phyloP scores from a whole-genome alignment of 371 early-diverging fungal species.

The Lichtheimia corymbifera region DNA sequence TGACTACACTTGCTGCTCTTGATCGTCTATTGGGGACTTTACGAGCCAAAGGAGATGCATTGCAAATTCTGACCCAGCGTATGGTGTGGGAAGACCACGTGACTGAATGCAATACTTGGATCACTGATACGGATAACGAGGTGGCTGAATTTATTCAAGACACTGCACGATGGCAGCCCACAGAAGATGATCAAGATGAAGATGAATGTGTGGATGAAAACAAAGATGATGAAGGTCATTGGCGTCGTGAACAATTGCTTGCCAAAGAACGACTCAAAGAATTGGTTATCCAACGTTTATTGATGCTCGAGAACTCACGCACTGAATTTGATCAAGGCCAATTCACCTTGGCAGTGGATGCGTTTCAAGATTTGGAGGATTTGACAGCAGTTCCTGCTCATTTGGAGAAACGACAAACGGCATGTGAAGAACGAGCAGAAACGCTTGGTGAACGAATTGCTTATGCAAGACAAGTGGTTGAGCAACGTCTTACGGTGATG shows the following conservation, averaged over 20 bases:
- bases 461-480: slow-evolving; percentile 46
- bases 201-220: background rate
- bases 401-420: slow-evolving; percentile 38
- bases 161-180: slow-evolving; percentile 38
- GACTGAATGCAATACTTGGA: slow-evolving; percentile 31
- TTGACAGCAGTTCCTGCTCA: slow-evolving; percentile 30
- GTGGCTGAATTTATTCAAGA: slow-evolving; percentile 28
- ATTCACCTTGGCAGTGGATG: slow-evolving; percentile 38
- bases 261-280: slow-evolving; percentile 29
- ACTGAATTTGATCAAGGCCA: slow-evolving; percentile 44
- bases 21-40: slow-evolving; percentile 43
- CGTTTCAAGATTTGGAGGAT: slow-evolving; percentile 50
- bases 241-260: slow-evolving; percentile 17
- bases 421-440: slow-evolving; percentile 38
- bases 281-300: slow-evolving; percentile 26
- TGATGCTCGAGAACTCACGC: slow-evolving; percentile 33
- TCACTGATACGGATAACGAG: slow-evolving; percentile 29
- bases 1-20: slow-evolving; percentile 46
- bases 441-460: slow-evolving; percentile 32
- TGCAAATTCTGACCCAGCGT: slow-evolving; percentile 39
- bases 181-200: slow-evolving; percentile 24
- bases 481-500: slow-evolving; percentile 46
- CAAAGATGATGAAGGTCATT: slow-evolving; percentile 11
- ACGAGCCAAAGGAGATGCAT: slow-evolving; percentile 33
- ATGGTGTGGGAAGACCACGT: slow-evolving; percentile 50